These are phyloP conservation scores for Mortierella sp. DNA, from an alignment of 371 early-diverging fungal species.

Conservation along the genomic window DNA sequence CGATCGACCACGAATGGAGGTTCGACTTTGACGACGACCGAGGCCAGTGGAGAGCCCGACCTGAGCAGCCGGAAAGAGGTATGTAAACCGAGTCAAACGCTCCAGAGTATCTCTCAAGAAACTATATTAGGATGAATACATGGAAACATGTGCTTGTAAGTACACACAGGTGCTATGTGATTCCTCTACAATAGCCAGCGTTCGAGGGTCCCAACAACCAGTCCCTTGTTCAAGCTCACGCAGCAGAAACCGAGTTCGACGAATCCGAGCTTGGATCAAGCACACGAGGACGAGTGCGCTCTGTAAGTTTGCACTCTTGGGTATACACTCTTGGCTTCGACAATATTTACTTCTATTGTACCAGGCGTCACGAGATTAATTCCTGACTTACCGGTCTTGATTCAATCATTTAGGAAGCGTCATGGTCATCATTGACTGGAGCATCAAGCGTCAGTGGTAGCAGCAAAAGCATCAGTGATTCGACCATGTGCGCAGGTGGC, in stretches of 20 bases:
- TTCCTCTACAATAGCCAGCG: too few species aligned
- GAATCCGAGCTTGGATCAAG: neutral
- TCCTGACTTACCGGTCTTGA: neutral
- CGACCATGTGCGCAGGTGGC: neutral
- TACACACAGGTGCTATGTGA: too few species aligned
- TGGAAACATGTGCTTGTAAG: too few species aligned
- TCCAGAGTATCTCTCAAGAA: too few species aligned
- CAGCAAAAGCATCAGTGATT: neutral
- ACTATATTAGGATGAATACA: too few species aligned
- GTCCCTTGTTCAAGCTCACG: neutral
- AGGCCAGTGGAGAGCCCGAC: too few species aligned
- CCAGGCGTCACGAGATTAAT: neutral
- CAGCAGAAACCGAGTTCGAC: neutral
- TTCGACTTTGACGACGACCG: too few species aligned
- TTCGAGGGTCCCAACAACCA: too few species aligned
- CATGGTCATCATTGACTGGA: neutral
- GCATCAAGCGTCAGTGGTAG: slow-evolving; percentile 4
- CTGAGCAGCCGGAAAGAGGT: too few species aligned
- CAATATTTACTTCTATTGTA: neutral
- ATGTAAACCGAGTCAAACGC: too few species aligned
- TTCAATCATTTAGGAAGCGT: neutral
- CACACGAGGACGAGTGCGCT: neutral
- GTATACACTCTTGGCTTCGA: too few species aligned
- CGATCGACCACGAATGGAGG: too few species aligned
- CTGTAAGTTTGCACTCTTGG: neutral